These are phyloP conservation scores for Leccinum huronense DNA, from an alignment of 1,284 basidiomycete species.

Conservation along the genomic window DNA sequence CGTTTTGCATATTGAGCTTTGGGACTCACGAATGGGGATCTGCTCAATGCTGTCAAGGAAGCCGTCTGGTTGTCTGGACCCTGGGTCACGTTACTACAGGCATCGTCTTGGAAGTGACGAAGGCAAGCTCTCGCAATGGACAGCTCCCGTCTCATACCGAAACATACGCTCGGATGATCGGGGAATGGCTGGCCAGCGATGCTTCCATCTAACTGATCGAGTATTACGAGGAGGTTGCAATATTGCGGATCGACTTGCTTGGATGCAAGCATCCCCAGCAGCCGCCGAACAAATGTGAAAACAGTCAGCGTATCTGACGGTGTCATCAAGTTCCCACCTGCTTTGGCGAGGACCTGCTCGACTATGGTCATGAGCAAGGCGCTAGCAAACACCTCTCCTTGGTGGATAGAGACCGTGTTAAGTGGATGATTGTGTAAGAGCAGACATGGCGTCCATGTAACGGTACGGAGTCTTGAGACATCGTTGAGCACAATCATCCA, in stretches of 20 bases:
- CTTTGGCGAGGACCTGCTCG: slow-evolving; percentile 72
- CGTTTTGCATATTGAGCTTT: not conserved
- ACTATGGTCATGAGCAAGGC: slow-evolving; percentile 75
- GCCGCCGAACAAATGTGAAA: slow-evolving; percentile 58
- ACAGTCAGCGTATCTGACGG: slow-evolving; percentile 63
- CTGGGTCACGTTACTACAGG: not conserved
- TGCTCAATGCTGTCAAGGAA: slow-evolving; percentile 47
- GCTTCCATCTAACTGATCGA: slow-evolving; percentile 39
- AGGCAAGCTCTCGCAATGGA: slow-evolving; percentile 40
- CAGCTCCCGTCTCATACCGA: slow-evolving; percentile 49
- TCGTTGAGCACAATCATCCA: slow-evolving; percentile 87
- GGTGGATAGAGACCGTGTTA: slow-evolving; percentile 3
- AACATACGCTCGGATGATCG: slow-evolving; percentile 39
- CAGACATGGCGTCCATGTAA: slow-evolving; percentile 71
- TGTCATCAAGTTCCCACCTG: slow-evolving; percentile 50
- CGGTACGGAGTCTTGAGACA: slow-evolving; percentile 83
- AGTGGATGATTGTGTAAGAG: slow-evolving; percentile 17
- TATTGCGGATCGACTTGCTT: slow-evolving; percentile 45
- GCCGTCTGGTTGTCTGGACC: slow-evolving; percentile 18
- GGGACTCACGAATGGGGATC: slow-evolving; percentile 41
- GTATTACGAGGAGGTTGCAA: slow-evolving; percentile 39
- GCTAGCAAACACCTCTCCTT: slow-evolving; percentile 45
- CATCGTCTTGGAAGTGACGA: slow-evolving; percentile 25
- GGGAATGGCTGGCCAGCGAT: slow-evolving; percentile 31
- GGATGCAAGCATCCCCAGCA: slow-evolving; percentile 56